phyloP scores from a whole-genome alignment of 345 rosid genomes.

The Arabidopsis thaliana region TAIR10.1 NC_003070.9:24053001-24053500 shows the following conservation, averaged over 20 bases:
- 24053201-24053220: background rate
- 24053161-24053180: conserved; percentile 4
- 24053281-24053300: background rate
- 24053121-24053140: background rate
- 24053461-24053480: background rate
- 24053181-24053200: background rate
- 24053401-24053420: background rate
- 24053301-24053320: too few species aligned
- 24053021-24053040: background rate
- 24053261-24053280: background rate
- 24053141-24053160: background rate
- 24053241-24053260: background rate
- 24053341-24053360: background rate
- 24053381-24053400: background rate
- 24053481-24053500: background rate
- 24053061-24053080: background rate
- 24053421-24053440: too few species aligned
- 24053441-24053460: background rate
- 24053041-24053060: background rate
- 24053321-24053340: background rate
- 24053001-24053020: background rate
- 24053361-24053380: background rate
- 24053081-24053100: background rate
- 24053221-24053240: background rate
- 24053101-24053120: background rate